These are phyloP conservation scores for Colletotrichum sp. DNA, from an alignment of 2,329 filamentous ascomycete species.

Conservation along the genomic window DNA sequence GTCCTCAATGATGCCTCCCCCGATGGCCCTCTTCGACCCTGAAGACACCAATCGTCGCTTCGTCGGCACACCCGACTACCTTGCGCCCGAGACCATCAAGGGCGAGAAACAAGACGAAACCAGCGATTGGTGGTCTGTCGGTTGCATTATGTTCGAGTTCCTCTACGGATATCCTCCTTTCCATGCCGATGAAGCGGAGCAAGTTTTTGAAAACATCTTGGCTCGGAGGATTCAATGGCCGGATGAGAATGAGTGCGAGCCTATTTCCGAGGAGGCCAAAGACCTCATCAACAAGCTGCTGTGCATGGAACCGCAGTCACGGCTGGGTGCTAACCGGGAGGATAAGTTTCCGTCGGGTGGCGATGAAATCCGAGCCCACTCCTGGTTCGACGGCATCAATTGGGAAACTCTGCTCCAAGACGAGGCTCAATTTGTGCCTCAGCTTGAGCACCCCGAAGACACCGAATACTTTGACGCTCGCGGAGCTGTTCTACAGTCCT, in stretches of 20 bases:
- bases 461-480: conserved; percentile 97
- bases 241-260: conserved; percentile 75
- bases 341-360: conserved; percentile 86
- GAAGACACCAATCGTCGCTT: conserved; percentile 93
- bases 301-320: conserved; percentile 80
- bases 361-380: conserved; percentile 86
- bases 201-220: conserved; percentile 97
- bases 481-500: conserved; percentile 89
- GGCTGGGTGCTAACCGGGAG: conserved; percentile 84
- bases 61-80: conserved; percentile 95
- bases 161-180: conserved; percentile 94
- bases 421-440: conserved; percentile 93
- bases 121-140: conserved; percentile 99
- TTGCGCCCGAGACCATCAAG: conserved; percentile 95
- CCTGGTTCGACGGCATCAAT: conserved; percentile 86
- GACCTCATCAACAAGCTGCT: conserved; percentile 94
- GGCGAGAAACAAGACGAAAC: conserved; percentile 96
- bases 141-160: conserved; percentile 97
- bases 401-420: conserved; percentile 95
- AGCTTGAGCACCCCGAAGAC: conserved; percentile 91
- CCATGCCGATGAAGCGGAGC: conserved; percentile 85
- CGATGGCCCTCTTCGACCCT: conserved; percentile 94
- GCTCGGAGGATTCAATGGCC: conserved; percentile 92
- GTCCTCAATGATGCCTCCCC: conserved; percentile 81
- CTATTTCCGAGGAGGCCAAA: conserved; percentile 83